Conservation (phyloP, 2,329 filamentous ascomycete genomes). For the Colletotrichum magnum region DNA sequence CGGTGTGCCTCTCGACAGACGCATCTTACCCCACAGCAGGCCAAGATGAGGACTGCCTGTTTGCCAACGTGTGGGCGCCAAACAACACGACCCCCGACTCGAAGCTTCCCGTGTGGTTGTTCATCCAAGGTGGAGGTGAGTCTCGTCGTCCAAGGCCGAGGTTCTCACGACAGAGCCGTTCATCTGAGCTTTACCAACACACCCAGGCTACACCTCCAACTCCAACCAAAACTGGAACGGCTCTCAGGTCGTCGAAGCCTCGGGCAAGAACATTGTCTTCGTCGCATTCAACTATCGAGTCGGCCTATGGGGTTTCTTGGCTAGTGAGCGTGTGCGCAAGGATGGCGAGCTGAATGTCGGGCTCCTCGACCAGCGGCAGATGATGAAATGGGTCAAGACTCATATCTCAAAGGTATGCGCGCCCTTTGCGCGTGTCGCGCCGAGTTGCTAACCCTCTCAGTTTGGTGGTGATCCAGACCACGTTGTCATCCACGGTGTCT, state of each 20-base stretch:
- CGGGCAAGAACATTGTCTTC: conserved; percentile 63
- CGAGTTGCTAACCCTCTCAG: conserved; percentile 40
- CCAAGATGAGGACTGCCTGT: conserved; percentile 76
- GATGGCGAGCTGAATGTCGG: conserved; percentile 74
- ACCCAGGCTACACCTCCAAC: conserved; percentile 59
- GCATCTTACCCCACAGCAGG: conserved; percentile 47
- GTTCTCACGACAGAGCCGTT: background rate
- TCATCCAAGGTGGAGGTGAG: conserved; percentile 65
- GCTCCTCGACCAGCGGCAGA: conserved; percentile 73
- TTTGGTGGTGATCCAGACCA: conserved; percentile 72
- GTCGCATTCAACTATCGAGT: conserved; percentile 77
- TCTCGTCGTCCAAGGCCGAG: background rate
- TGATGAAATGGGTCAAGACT: conserved; percentile 72
- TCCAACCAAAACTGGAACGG: conserved; percentile 68
- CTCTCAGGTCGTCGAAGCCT: conserved; percentile 59
- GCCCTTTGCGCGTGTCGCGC: background rate
- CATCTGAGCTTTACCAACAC: conserved; percentile 22
- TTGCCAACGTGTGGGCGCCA: conserved; percentile 75
- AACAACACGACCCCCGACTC: conserved; percentile 63
- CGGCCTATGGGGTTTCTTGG: conserved; percentile 73
- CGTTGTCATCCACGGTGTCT: conserved; percentile 74
- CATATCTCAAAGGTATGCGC: conserved; percentile 64
- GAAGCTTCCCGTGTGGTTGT: conserved; percentile 75
- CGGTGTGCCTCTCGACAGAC: conserved; percentile 59
- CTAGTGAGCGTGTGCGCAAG: conserved; percentile 66